Evolutionary conservation across 805 yeast genomes (phyloP).

Genomic region (Kodamaea fukazawae): DNA sequence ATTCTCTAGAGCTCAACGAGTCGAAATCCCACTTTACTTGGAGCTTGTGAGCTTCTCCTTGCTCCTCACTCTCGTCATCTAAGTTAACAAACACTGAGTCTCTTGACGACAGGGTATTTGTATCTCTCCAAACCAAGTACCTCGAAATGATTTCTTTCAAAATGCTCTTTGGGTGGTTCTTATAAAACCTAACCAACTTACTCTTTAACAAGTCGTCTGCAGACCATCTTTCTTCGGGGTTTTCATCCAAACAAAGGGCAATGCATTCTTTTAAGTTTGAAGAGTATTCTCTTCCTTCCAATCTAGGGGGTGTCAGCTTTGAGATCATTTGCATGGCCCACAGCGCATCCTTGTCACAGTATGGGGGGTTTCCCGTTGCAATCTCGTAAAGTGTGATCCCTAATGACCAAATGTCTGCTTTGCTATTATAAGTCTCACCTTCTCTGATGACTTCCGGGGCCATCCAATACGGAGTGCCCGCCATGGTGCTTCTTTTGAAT

Average conservation of each 20-base stretch:
- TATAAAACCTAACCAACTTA: constrained; percentile 65
- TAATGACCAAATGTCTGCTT: constrained; percentile 96
- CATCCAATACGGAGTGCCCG: constrained; percentile 98
- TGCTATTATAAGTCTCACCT: constrained; percentile 81
- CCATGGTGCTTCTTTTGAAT: constrained; percentile 87
- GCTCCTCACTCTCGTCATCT: constrained; percentile 14
- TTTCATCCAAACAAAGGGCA: constrained; percentile 90
- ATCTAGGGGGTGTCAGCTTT: constrained; percentile 88
- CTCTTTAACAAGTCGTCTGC: constrained; percentile 83
- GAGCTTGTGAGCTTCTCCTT: constrained; percentile 19
- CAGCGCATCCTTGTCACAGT: constrained; percentile 90
- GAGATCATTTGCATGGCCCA: constrained; percentile 94
- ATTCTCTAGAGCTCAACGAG: constrained; percentile 70
- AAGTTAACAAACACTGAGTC: constrained; percentile 44
- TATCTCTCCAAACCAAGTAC: constrained; percentile 75
- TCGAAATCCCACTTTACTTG: constrained; percentile 88
- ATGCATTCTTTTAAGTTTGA: constrained; percentile 77
- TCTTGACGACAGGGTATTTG: constrained; percentile 42
- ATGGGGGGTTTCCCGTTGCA: constrained; percentile 97
- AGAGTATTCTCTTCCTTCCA: constrained; percentile 86
- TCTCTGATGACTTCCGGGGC: constrained; percentile 97
- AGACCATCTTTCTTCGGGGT: constrained; percentile 79
- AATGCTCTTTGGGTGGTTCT: constrained; percentile 54
- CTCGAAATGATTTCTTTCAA: constrained; percentile 74
- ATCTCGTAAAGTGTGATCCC: constrained; percentile 94